Conservation (phyloP, 768 basidiomycete genomes). For the Cystoderma amianthinum region DNA sequence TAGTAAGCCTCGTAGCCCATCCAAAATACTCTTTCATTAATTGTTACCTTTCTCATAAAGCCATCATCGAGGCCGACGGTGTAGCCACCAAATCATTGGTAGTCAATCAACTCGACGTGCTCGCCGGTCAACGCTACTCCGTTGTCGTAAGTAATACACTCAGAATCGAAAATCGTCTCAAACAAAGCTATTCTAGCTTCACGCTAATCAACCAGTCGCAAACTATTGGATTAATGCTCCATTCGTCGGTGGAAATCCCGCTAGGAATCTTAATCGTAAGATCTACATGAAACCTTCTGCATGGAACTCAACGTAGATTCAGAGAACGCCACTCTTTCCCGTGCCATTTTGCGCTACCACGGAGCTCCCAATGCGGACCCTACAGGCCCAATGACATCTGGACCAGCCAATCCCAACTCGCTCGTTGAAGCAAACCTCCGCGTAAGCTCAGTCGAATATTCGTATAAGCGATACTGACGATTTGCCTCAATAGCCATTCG, state of each 20-base stretch:
- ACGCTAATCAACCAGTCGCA: constrained; percentile 33
- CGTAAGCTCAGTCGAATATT: too few species aligned
- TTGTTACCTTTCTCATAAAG: constrained; percentile 5
- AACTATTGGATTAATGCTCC: constrained; percentile 41
- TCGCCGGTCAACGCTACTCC: constrained; percentile 45
- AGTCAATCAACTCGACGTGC: constrained; percentile 33
- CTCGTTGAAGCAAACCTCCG: constrained; percentile 3
- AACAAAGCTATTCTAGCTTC: too few species aligned
- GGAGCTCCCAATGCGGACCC: constrained; percentile 23
- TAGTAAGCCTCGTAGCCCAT: constrained; percentile 10
- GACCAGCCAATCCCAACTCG: constrained; percentile 2
- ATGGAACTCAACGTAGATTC: background rate
- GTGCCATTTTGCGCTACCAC: constrained; percentile 23
- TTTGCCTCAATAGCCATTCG: too few species aligned
- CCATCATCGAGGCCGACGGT: constrained; percentile 34
- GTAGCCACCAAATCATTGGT: constrained; percentile 17
- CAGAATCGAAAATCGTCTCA: too few species aligned
- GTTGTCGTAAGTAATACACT: constrained; percentile 23
- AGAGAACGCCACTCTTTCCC: constrained; percentile 7
- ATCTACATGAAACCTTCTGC: background rate
- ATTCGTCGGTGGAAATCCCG: constrained; percentile 22
- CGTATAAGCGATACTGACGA: too few species aligned
- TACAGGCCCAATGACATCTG: constrained; percentile 10
- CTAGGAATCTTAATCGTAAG: constrained; percentile 24
- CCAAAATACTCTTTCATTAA: too few species aligned